phyloP scores from a whole-genome alignment of 345 rosid species.

The Turritis glabra region DNA sequence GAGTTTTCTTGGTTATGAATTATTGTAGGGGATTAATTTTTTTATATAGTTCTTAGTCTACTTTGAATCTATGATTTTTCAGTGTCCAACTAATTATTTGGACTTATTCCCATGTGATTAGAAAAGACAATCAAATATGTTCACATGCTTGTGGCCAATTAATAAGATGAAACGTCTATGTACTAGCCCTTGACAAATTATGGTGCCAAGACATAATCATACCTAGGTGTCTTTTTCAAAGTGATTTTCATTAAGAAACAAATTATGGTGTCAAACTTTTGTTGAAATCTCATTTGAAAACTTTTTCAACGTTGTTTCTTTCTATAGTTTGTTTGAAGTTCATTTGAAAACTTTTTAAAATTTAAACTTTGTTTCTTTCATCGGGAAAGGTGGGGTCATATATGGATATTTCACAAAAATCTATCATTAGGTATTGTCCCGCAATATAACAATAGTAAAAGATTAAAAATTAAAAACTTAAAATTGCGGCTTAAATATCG shows the following conservation, averaged over 20 bases:
- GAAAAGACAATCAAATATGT: neutral
- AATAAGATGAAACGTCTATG: neutral
- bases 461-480: too few relatives aligned
- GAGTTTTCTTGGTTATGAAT: neutral
- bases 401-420: neutral
- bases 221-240: slow-evolving; percentile 20
- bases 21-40: neutral
- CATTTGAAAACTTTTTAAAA: neutral
- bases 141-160: slow-evolving; percentile 1
- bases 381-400: neutral
- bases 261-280: slow-evolving; percentile 11
- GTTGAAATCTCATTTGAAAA: slow-evolving; percentile 17
- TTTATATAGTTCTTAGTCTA: neutral
- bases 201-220: slow-evolving; percentile 33
- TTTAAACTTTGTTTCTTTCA: neutral
- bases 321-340: neutral
- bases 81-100: neutral
- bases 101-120: slow-evolving; percentile 3
- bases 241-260: neutral
- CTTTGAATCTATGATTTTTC: neutral
- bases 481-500: too few relatives aligned
- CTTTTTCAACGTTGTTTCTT: neutral
- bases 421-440: too few relatives aligned
- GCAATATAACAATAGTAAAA: too few relatives aligned
- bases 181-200: slow-evolving; percentile 9